Base-by-base conservation (phyloP, 257 asterid genomes). In the Solanum rostratum region DNA sequence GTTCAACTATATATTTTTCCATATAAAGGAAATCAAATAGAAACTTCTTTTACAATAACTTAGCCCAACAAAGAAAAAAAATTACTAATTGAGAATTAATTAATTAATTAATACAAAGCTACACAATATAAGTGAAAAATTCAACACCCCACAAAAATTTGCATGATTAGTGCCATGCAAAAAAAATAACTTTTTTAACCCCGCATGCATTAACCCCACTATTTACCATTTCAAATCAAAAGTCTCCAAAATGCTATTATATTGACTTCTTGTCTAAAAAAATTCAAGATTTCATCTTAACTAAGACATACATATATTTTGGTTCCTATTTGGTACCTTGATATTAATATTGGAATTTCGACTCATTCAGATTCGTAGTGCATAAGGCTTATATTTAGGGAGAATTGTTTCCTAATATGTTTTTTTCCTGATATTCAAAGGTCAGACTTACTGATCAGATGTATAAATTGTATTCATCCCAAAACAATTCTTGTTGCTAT, bases 241-340 rank as follows among this genome's bases (percentile, higher is more conserved):
- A 49, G 62, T 76, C 45, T 74, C 59, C 59, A 22, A 45, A 74
- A 22, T 74, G 41, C 41, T 3, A 22, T 74, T 74, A 0, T 22
- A 69, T 69, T 43, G 45, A 49, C 62, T 49, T 7, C 1, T 27
- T 46, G 60, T 14, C 9, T 45, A 10, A 41, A 37, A 70, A 30
- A 13, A 74, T 13, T 22, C 41, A 46, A 46, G 22, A 22, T 46
- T 74, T 27, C 16, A 49, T 76, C 9, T 4, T 2, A 76, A 76
- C 80, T 41, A 11, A n/a, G 54, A 41, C 30, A 20, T 39, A 13
- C 18, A 5, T 39, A 6, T 37, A 37, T 68, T 37, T 29, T 68
- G 15, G 0, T 9, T 27, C 1, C 16, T 4, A 9, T 19, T 0
- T 0, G 4, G 0, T 4, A 0, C 18, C 0, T n/a, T 10, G 27